Base-by-base conservation (phyloP, 352 stramenopile genomes). In the Pythium folliculosum region DNA sequence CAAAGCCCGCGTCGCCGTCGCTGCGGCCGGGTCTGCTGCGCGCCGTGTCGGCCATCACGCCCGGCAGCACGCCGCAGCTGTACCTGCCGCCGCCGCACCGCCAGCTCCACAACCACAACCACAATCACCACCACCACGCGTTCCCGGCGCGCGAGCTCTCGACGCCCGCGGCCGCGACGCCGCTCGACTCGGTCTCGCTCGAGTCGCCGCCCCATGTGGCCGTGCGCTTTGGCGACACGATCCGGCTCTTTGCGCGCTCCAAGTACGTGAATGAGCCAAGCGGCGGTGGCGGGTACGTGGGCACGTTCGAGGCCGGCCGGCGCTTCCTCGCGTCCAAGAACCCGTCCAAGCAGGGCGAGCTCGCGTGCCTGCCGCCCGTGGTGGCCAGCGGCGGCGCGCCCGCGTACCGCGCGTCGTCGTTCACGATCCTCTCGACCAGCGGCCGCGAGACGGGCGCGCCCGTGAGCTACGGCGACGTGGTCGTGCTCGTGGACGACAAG, bases 381-480 rank as follows among this genome's bases (percentile, higher is more conserved):
- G 64, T 77, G 43, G 19, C 40, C 25, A 53, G 73, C 21, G 72
- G 35, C 35, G 35, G 35, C 35, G 35, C 35, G 35, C 35, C 35
- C 8, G 8, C 63, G 38, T 95, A 81, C 51, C 80, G 74, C 5
- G 55, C 72, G 7, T 90, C 82, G n/a, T 80, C 57, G 19, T 93
- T 92, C 45, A 76, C 76, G 16, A 87, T 95, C 63, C 60, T 87
- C 47, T 92, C 87, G 27, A 84, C 82, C n/a, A 77, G 63, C n/a
- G 81, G 84, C 23, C 53, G 88, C 17, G 71, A 70, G 1, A 50
- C 77, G 13, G 87, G 87, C 17, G 85, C 75, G 4, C 82, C 87
- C 17, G 83, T 95, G 59, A 89, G 80, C 69, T 95, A 95, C 44
- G 85, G 84, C 44, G 85, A 93, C 50, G 82, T 92, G 16, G 73